These are phyloP conservation scores for Globisporangium megalacanthum DNA, from an alignment of 352 stramenopile genomes.

Conservation along the genomic window DNA sequence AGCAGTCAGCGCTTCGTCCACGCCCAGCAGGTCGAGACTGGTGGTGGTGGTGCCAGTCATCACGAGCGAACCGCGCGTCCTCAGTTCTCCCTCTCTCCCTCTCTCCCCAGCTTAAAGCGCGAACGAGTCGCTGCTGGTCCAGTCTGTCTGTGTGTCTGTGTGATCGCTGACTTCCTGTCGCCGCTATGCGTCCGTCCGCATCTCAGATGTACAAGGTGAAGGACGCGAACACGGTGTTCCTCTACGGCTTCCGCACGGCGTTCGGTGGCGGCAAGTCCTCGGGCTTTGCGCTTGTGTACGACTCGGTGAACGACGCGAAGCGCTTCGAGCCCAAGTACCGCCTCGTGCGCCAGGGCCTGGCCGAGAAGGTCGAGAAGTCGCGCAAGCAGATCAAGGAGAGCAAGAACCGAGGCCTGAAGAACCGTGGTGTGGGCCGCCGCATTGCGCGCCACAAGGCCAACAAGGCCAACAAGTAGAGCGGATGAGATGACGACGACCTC, in stretches of 20 bases:
- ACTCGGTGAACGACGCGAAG: slow-evolving; percentile 96
- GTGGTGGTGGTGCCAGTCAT: background rate
- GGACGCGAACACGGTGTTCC: slow-evolving; percentile 93
- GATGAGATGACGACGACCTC: too few species aligned
- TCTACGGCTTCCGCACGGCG: slow-evolving; percentile 97
- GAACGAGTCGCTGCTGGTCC: too few species aligned
- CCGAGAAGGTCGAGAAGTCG: slow-evolving; percentile 95
- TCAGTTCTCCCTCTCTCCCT: background rate
- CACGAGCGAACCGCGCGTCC: background rate
- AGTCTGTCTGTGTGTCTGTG: background rate
- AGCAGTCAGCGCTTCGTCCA: too few species aligned
- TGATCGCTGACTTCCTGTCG: background rate
- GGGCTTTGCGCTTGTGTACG: slow-evolving; percentile 99
- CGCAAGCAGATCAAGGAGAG: slow-evolving; percentile 99
- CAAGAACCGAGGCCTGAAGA: slow-evolving; percentile 99
- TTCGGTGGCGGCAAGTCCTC: slow-evolving; percentile 98
- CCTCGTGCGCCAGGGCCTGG: slow-evolving; percentile 89
- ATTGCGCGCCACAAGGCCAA: slow-evolving; percentile 99
- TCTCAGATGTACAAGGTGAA: slow-evolving; percentile 97
- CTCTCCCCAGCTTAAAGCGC: background rate
- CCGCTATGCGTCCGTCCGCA: background rate
- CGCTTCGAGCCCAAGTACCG: slow-evolving; percentile 99
- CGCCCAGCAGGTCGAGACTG: background rate
- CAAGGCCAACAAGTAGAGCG: slow-evolving; percentile 93
- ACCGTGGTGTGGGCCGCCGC: slow-evolving; percentile 95